phyloP scores from a whole-genome alignment of 768 basidiomycete species.

The Gautieria morchelliformis region DNA sequence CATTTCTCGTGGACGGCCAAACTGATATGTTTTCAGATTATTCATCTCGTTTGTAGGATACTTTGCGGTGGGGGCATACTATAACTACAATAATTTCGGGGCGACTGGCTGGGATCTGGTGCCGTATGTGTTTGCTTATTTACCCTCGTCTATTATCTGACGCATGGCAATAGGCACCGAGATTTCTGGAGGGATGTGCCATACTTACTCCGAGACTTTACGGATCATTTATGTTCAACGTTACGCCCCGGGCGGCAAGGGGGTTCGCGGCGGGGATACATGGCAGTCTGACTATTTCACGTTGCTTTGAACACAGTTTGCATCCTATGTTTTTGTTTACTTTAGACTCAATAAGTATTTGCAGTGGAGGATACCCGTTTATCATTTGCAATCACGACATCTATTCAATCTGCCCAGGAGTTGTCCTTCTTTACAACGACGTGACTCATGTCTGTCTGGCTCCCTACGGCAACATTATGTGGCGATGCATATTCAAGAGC shows the following conservation, averaged over 20 bases:
- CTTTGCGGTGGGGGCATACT: conserved; percentile 72
- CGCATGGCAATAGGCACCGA: conserved; percentile 51
- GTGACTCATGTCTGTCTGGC: conserved; percentile 25
- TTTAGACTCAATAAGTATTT: background rate
- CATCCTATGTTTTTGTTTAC: background rate
- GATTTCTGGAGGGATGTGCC: conserved; percentile 89
- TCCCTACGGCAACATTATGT: conserved; percentile 51
- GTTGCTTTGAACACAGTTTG: background rate
- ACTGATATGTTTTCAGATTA: conserved; percentile 29
- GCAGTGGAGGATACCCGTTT: background rate
- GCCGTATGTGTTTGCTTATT: conserved; percentile 46
- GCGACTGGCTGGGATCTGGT: conserved; percentile 75
- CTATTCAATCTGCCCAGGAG: background rate
- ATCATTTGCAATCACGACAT: background rate
- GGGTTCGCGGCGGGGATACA: conserved; percentile 54
- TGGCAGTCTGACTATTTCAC: conserved; percentile 44
- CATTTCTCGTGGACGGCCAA: background rate
- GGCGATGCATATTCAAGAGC: conserved; percentile 51
- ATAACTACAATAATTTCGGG: conserved; percentile 83
- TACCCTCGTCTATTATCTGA: conserved; percentile 5
- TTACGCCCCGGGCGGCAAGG: conserved; percentile 52
- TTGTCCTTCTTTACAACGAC: conserved; percentile 24
- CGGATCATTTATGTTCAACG: conserved; percentile 66
- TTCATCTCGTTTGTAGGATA: conserved; percentile 60
- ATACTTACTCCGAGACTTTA: conserved; percentile 71